A percentile compares a stretch with the other conserved stretches of the same genome.
Evolutionary conservation across 1,284 basidiomycete species (phyloP).

Genomic region (Moesziomyces globuligerus): DNA sequence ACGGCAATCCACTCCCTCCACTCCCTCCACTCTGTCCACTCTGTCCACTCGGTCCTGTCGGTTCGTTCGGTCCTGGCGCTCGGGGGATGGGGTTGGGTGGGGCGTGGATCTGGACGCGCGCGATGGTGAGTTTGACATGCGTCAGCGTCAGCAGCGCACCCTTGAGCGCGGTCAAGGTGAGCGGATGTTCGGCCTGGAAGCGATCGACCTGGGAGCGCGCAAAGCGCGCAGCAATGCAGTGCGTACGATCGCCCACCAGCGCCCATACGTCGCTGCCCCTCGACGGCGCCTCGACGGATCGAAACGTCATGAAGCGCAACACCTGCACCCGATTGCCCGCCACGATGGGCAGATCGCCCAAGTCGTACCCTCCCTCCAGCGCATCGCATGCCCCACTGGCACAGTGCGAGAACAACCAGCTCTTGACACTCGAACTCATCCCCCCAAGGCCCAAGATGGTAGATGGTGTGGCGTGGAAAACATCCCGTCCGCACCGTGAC

Average conservation of each 20-base stretch:
- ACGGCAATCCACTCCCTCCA: background rate
- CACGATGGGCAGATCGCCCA: conserved; percentile 25
- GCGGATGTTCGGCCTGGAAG: conserved; percentile 6
- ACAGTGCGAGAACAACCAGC: conserved; percentile 27
- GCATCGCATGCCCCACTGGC: conserved; percentile 7
- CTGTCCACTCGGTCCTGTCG: too few species aligned
- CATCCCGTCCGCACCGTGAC: too few species aligned
- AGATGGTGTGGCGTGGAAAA: too few species aligned
- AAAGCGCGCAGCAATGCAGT: conserved; percentile 38
- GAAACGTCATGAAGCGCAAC: conserved; percentile 39
- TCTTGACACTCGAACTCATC: conserved; percentile 38
- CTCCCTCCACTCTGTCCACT: too few species aligned
- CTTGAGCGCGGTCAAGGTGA: conserved; percentile 34
- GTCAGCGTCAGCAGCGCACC: conserved; percentile 34
- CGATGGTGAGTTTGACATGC: conserved; percentile 10
- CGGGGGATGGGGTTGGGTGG: too few species aligned
- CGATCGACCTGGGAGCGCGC: background rate
- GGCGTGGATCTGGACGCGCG: conserved; percentile 4
- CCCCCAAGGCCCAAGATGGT: too few species aligned
- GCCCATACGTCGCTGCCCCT: conserved; percentile 18
- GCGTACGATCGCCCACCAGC: conserved; percentile 35
- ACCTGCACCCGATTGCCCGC: conserved; percentile 39
- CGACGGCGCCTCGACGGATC: background rate
- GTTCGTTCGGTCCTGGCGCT: too few species aligned
- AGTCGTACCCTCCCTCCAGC: conserved; percentile 8